Conservation (phyloP, 768 basidiomycete genomes). For the Mycena filopes region DNA sequence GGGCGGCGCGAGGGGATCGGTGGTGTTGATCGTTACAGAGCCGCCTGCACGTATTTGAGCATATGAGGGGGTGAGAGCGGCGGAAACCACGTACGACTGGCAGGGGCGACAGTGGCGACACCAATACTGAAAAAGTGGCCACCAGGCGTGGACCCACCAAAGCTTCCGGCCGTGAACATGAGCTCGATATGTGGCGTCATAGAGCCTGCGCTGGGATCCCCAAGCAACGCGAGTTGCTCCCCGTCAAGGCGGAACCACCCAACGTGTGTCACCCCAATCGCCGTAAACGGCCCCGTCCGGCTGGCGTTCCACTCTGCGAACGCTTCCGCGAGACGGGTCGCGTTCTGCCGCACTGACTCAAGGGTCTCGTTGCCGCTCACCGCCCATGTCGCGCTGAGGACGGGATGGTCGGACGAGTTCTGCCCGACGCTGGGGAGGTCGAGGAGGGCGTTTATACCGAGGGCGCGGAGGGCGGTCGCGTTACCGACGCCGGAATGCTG, state of each 20-base stretch:
- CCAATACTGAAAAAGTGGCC: slow-evolving; percentile 17
- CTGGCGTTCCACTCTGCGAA: slow-evolving; percentile 32
- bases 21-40: slow-evolving; percentile 44
- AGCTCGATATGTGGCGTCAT: slow-evolving; percentile 48
- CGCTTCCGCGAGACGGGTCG: background rate
- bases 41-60: slow-evolving; percentile 33
- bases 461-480: background rate
- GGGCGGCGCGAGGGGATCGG: slow-evolving; percentile 51
- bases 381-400: slow-evolving; percentile 1
- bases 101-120: slow-evolving; percentile 23
- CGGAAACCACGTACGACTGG: slow-evolving; percentile 34
- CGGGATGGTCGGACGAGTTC: slow-evolving; percentile 33
- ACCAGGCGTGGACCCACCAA: background rate
- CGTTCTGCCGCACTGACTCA: slow-evolving; percentile 14
- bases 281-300: slow-evolving; percentile 42
- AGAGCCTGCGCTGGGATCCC: slow-evolving; percentile 47
- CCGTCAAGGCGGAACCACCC: slow-evolving; percentile 40
- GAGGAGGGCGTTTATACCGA: slow-evolving; percentile 30
- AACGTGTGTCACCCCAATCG: slow-evolving; percentile 37
- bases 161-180: slow-evolving; percentile 34
- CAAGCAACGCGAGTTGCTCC: slow-evolving; percentile 29
- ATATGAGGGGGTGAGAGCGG: background rate
- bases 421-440: slow-evolving; percentile 41
- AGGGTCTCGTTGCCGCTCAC: slow-evolving; percentile 14
- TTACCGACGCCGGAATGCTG: slow-evolving; percentile 43